Evolutionary conservation across 805 yeast genomes (phyloP).

Genomic region (Grigorovia yakushimaensis): DNA sequence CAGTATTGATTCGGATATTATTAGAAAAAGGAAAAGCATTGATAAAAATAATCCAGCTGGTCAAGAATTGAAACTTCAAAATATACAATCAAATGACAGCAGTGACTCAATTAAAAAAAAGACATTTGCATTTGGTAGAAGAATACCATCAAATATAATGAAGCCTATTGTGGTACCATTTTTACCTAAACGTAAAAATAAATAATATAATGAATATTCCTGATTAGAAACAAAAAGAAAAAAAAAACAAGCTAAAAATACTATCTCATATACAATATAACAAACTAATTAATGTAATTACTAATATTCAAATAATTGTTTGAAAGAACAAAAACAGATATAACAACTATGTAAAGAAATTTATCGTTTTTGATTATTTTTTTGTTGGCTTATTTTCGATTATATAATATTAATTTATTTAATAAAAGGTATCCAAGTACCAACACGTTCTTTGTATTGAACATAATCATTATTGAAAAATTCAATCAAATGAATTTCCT

Average conservation of each 20-base stretch:
- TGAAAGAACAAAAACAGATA: too few species aligned
- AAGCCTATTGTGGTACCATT: neutral
- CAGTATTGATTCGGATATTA: too few species aligned
- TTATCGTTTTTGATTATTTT: too few species aligned
- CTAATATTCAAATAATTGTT: too few species aligned
- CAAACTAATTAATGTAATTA: too few species aligned
- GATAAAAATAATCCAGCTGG: neutral
- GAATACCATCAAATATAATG: neutral
- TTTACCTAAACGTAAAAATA: neutral
- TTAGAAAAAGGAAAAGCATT: too few species aligned
- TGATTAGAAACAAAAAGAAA: too few species aligned
- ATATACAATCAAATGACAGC: neutral
- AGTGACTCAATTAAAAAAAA: neutral
- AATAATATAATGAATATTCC: neutral
- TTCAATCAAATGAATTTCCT: slow-evolving; percentile 51
- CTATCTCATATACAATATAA: neutral
- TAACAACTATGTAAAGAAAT: too few species aligned
- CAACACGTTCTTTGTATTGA: slow-evolving; percentile 39
- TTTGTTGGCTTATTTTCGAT: too few species aligned
- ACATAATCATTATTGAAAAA: slow-evolving; percentile 68
- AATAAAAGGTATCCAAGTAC: slow-evolving; percentile 60
- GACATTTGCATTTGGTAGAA: neutral
- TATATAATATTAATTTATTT: slow-evolving; percentile 6
- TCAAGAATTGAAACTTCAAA: neutral
- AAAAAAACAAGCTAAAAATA: too few species aligned